Conservation (phyloP, 176 grass and related monocot species). For the Cymbopogon citratus region DNA sequence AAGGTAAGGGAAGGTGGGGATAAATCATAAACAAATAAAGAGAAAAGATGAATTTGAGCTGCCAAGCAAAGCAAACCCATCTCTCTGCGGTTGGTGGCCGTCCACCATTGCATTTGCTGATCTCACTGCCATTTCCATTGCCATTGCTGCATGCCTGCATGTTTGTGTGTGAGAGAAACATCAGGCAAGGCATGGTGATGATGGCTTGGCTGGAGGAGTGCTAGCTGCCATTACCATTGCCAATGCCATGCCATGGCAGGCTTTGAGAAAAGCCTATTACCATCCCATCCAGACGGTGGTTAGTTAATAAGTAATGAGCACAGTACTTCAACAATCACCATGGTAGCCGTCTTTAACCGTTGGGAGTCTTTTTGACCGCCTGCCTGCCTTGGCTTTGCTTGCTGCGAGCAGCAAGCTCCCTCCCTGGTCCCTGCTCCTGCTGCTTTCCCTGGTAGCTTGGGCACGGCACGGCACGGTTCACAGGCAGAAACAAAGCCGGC, state of each 20-base stretch:
- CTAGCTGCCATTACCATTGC: neutral
- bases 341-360: slow-evolving; percentile 10
- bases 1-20: neutral
- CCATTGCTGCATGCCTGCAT: neutral
- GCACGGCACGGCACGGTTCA: neutral
- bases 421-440: neutral
- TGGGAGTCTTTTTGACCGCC: neutral
- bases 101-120: neutral
- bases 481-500: neutral
- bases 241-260: neutral
- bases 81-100: neutral
- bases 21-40: neutral
- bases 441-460: neutral
- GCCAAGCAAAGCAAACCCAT: neutral
- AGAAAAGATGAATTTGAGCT: neutral
- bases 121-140: neutral
- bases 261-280: slow-evolving; percentile 20
- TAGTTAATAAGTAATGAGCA: neutral
- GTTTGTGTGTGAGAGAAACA: neutral
- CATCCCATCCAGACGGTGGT: neutral
- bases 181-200: neutral
- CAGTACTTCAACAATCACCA: neutral
- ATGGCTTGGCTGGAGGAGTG: neutral
- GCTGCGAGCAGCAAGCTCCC: neutral
- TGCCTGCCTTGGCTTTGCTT: neutral